phyloP scores from a whole-genome alignment of 2,329 filamentous ascomycete species.

The Colletotrichum lini region DNA sequence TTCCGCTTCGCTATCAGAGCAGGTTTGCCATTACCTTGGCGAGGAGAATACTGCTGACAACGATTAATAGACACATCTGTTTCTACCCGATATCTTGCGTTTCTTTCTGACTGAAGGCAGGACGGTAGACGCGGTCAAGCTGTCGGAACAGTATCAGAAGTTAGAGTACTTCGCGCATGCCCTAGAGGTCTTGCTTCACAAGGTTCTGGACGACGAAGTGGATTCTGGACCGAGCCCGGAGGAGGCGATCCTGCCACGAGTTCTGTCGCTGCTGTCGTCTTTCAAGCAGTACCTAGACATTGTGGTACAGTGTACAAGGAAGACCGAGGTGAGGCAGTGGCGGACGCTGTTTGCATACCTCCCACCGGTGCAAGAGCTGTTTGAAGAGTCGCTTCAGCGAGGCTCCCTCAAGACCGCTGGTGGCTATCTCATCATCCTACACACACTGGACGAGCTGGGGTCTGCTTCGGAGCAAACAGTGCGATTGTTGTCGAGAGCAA shows the following conservation, averaged over 20 bases:
- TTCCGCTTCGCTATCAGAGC: conserved; percentile 91
- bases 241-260: conserved; percentile 74
- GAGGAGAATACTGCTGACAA: conserved; percentile 76
- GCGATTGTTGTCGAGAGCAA: conserved; percentile 84
- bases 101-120: conserved; percentile 83
- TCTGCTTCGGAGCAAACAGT: conserved; percentile 84
- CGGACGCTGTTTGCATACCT: conserved; percentile 92
- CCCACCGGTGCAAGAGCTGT: conserved; percentile 90
- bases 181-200: conserved; percentile 91
- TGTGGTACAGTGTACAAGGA: conserved; percentile 95
- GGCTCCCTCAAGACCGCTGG: conserved; percentile 94
- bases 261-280: conserved; percentile 76
- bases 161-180: conserved; percentile 95
- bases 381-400: conserved; percentile 89
- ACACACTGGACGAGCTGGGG: conserved; percentile 81
- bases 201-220: conserved; percentile 94
- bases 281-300: conserved; percentile 93
- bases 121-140: conserved; percentile 82
- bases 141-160: conserved; percentile 88
- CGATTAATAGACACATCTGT: conserved; percentile 82
- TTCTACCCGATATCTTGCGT: conserved; percentile 89
- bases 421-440: conserved; percentile 94
- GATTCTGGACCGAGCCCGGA: conserved; percentile 77
- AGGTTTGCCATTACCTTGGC: conserved; percentile 86
- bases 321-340: conserved; percentile 97